A percentile compares a stretch with the other conserved stretches of the same genome.
These are phyloP conservation scores for Salvia splendens DNA, from an alignment of 257 asterid species.

Conservation along the genomic window DNA sequence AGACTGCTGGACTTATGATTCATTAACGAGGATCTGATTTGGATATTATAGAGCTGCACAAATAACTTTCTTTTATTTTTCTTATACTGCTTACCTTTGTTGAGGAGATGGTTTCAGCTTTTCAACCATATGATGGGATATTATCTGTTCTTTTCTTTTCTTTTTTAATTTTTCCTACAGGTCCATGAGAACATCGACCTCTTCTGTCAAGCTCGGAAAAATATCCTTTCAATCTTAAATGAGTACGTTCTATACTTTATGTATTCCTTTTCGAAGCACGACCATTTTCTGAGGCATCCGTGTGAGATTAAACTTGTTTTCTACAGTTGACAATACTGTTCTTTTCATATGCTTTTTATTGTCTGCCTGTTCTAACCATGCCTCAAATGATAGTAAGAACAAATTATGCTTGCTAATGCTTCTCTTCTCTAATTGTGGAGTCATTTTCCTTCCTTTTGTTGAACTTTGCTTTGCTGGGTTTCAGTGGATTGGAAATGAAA, in stretches of 20 bases:
- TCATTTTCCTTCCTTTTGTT: background rate
- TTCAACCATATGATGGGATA: constrained; percentile 26
- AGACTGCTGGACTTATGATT: constrained; percentile 1
- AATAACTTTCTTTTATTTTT: constrained; percentile 5
- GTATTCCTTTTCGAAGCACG: constrained; percentile 9
- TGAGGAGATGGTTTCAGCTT: constrained; percentile 16
- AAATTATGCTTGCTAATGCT: background rate
- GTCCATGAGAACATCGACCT: constrained; percentile 68
- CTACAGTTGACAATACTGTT: background rate
- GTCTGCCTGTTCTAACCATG: background rate
- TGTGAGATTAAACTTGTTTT: constrained; percentile 7
- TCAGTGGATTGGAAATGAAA: background rate
- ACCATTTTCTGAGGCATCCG: constrained; percentile 11
- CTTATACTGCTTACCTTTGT: constrained; percentile 7
- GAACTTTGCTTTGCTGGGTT: constrained; percentile 3
- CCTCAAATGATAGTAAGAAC: background rate
- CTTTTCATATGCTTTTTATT: background rate
- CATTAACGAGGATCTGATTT: constrained; percentile 17
- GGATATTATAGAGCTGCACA: constrained; percentile 18
- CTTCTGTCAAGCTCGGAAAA: constrained; percentile 67
- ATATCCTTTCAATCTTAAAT: constrained; percentile 56
- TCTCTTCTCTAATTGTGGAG: constrained; percentile 5
- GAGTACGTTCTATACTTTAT: constrained; percentile 53
- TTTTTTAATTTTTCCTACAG: constrained; percentile 45
- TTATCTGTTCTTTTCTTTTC: constrained; percentile 8